These are phyloP conservation scores for Dalbergia cochinchinensis DNA, from an alignment of 306 rosid genomes.

Conservation along the genomic window DNA sequence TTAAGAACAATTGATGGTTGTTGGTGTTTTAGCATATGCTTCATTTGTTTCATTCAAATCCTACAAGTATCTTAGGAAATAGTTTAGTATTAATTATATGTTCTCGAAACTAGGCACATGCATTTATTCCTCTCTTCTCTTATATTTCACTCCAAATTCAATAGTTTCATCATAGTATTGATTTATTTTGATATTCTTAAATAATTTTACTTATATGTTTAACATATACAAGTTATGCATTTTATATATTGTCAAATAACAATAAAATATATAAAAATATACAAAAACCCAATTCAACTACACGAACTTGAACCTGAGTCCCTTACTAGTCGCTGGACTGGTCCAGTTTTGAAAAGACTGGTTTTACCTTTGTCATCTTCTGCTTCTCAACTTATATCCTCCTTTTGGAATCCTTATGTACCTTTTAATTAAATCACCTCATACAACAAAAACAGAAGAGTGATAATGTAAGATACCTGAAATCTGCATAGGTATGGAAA, in stretches of 20 bases:
- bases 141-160: too few relatives aligned
- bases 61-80: too few relatives aligned
- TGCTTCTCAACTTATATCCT: conserved; percentile 23
- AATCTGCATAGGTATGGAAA: conserved; percentile 94
- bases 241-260: background rate
- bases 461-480: conserved; percentile 67
- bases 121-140: too few relatives aligned
- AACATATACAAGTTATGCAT: background rate
- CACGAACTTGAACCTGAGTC: background rate
- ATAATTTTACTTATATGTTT: too few relatives aligned
- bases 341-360: background rate
- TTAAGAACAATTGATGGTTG: too few relatives aligned
- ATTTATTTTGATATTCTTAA: too few relatives aligned
- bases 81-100: too few relatives aligned
- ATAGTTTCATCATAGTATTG: too few relatives aligned
- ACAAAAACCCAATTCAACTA: background rate
- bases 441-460: conserved; percentile 4
- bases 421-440: conserved; percentile 18
- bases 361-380: conserved; percentile 23
- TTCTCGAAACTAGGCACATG: too few relatives aligned
- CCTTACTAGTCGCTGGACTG: background rate
- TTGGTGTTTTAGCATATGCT: too few relatives aligned
- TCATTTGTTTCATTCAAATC: too few relatives aligned
- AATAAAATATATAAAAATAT: background rate
- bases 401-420: background rate